Percentiles rank a stretch among this genome's conserved stretches.
Evolutionary conservation across 164 flowering plant species (phyloP).

Genomic region (Vitis rotundifolia): DNA sequence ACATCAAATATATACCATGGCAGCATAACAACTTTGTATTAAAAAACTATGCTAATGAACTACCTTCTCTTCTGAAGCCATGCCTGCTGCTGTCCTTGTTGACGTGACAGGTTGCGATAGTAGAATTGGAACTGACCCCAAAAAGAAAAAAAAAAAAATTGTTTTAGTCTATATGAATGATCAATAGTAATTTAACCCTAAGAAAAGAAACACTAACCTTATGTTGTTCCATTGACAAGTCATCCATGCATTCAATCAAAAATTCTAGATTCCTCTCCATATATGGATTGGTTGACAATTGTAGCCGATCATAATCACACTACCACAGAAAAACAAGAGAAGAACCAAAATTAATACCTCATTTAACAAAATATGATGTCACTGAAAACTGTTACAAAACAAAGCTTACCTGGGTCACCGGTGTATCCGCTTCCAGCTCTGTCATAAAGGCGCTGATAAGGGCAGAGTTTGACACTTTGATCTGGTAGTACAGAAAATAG

Average conservation of each 20-base stretch:
- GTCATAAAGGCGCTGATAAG: conserved; percentile 97
- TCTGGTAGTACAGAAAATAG: conserved; percentile 44
- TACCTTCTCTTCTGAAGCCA: conserved; percentile 99
- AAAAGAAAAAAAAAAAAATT: conserved; percentile 7
- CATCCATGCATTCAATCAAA: conserved; percentile 97
- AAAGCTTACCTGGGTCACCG: conserved; percentile 68
- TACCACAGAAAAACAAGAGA: conserved; percentile 21
- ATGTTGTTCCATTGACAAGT: conserved; percentile 84
- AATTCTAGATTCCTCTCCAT: conserved; percentile 94
- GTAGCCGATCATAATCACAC: conserved; percentile 95
- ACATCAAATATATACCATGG: no score
- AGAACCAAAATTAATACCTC: background rate
- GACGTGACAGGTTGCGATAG: conserved; percentile 83
- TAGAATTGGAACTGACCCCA: conserved; percentile 77
- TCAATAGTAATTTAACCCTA: background rate
- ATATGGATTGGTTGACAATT: conserved; percentile 70
- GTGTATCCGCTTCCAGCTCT: conserved; percentile 82
- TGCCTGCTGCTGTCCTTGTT: conserved; percentile 94
- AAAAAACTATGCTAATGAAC: background rate
- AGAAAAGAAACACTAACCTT: conserved; percentile 50
- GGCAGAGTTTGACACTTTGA: conserved; percentile 97
- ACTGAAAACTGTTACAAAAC: background rate
- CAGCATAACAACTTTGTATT: background rate
- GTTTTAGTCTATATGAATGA: background rate
- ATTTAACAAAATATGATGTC: no score